Evolutionary conservation across 2,329 filamentous ascomycete species (phyloP), one percentile per base, ranked within the genome.

Genomic region (Phaeosphaeriaceae sp.): DNA sequence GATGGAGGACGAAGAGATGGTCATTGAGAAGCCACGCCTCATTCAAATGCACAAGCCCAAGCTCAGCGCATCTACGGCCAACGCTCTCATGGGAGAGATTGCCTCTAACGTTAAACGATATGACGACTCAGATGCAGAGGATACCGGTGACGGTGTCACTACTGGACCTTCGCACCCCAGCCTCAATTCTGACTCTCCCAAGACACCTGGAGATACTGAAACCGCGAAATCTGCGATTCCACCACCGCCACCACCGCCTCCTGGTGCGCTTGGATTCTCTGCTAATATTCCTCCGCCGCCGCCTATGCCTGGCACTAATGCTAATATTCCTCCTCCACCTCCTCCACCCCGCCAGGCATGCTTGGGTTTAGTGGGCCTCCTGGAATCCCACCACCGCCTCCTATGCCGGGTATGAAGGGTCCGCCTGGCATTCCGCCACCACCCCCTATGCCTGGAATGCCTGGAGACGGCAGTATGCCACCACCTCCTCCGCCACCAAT

Each of bases 11-110:
- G 81, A 84, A 28, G 84, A 81, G 21, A 79, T 87, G 33, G 74
- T 93, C 18, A 89, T 87, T 56, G 90, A 92, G 75, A 93, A 87
- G 74, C 89, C 92, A 32, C 84, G 87, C 46, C 77, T 96, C 41
- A 84, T 96, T 48, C 83, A 94, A 72, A 84, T 93, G 74, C 87
- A 84, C 70, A 84, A 90, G 54, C 90, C 91, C 3, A 84, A 83
- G 66, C 77, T 87, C 67, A 80, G 80, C 52, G 75, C 79, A 34
- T 73, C 83, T 74, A 74, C 91, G 79, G 80, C 87, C 78, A 78
- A 85, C 79, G 78, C 85, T 68, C 71, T 93, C 76, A 67, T 87
- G 78, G 75, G 81, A 77, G 80, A 96, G 73, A 87, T 96, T 60
- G 83, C 85, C 28, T 83, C 86, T 42, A 94, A 89, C 74, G 83